Evolutionary conservation across 768 basidiomycete species (phyloP), one percentile per base, ranked within the genome.

Genomic region (Tephrocybe sp.): DNA sequence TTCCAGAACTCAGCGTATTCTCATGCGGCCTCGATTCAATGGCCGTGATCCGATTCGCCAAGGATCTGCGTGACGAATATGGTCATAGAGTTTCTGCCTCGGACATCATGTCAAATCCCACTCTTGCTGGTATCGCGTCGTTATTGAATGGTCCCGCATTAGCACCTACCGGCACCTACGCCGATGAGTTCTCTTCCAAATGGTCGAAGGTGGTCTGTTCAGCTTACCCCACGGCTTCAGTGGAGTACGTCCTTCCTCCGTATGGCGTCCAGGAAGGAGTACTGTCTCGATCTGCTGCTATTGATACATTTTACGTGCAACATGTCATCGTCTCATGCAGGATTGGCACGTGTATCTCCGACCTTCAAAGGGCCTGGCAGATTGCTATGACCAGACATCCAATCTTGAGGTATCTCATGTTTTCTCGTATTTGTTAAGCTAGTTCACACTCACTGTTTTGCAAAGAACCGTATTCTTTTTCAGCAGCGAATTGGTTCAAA

Each of bases 201-300:
- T 60, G 59, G 59, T 49, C 34, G 11, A 37, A 46, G 37, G 48
- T 32, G 19, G 27, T 68, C 0, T 32, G 52, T 11, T 57, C 52
- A 2, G 35, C 28, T 9, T 66, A 62, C 42, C 35, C 34, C 12
- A 13, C 19, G 18, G 25, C 18, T n/a, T 34, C 49, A 21, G 50
- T 70, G n/a, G 63, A 67, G 37, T 41, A 43, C 11, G 48, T 70
- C 24, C 49, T 75, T 19, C 76, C 77, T 16, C 64, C 77, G 24
- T 74, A 77, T 44, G 64, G 75, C 16, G 64, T 77, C 12, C 77
- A 78, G 50, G 75, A 76, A 59, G 77, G 77, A 18, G 70, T 78
- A 15, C 57, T 78, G 42, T 69, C 71, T 41, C 67, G 71, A 28
- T 73, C 75, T 4, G 65, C 64, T 26, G 64, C 66, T n/a, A 51